Evolutionary conservation across 2,329 filamentous ascomycete species (phyloP).

Genomic region (Ophiostoma populinum): DNA sequence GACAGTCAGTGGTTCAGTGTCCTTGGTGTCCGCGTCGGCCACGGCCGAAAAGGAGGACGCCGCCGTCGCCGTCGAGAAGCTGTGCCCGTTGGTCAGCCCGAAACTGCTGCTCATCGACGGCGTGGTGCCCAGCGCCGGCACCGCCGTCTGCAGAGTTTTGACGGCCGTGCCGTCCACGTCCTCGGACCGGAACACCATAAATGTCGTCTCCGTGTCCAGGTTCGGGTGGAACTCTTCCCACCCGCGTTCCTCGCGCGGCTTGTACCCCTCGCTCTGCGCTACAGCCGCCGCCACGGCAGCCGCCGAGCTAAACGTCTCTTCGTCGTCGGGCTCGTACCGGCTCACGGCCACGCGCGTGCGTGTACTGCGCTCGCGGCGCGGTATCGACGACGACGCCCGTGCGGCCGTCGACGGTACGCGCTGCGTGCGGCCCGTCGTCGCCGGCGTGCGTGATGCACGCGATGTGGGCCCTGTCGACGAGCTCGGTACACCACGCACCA

Average conservation of each 20-base stretch:
- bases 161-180: conserved; percentile 79
- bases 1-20: too few species aligned
- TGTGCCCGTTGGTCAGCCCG: too few species aligned
- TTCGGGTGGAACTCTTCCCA: conserved; percentile 98
- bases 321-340: conserved; percentile 30
- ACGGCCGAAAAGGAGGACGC: too few species aligned
- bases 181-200: conserved; percentile 64
- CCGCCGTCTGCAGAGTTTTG: too few species aligned
- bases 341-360: conserved; percentile 35
- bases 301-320: conserved; percentile 67
- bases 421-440: conserved; percentile 9
- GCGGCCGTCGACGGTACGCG: conserved; percentile 24
- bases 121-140: too few species aligned
- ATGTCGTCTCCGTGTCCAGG: conserved; percentile 68
- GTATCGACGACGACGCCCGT: conserved; percentile 25
- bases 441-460: too few species aligned
- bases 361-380: conserved; percentile 39
- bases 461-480: conserved; percentile 21
- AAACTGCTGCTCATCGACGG: too few species aligned
- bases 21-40: too few species aligned
- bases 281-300: conserved; percentile 76
- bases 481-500: conserved; percentile 6
- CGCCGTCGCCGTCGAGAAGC: too few species aligned
- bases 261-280: conserved; percentile 88
- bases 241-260: conserved; percentile 85